Conservation (phyloP, 2,329 filamentous ascomycete genomes). For the Colletotrichum sp. region DNA sequence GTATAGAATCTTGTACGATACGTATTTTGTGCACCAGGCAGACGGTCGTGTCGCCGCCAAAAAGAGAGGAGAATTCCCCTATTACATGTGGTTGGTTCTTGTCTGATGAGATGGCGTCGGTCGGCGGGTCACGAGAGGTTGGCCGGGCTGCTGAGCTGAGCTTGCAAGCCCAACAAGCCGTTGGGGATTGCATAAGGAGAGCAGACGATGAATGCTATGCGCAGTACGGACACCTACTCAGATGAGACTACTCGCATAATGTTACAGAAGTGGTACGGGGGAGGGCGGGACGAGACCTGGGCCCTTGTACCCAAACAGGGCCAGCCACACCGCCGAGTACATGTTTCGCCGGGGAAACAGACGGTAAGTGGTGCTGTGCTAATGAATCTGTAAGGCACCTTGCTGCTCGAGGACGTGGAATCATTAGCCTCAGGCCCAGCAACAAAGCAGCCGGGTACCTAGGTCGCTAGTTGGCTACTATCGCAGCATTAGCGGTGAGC, state of each 20-base stretch:
- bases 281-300: slow-evolving; percentile 15
- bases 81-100: background rate
- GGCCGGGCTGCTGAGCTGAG: background rate
- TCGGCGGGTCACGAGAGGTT: background rate
- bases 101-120: background rate
- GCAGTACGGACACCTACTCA: background rate
- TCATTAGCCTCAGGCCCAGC: background rate
- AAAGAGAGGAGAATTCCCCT: background rate
- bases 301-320: background rate
- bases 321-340: slow-evolving; percentile 18
- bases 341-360: background rate
- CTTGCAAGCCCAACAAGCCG: background rate
- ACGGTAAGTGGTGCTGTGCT: background rate
- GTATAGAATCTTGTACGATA: slow-evolving; percentile 23
- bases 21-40: background rate
- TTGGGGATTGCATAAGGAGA: background rate
- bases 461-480: background rate
- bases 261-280: slow-evolving; percentile 18
- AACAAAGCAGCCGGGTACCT: background rate
- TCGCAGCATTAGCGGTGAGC: slow-evolving; percentile 15
- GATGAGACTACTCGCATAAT: slow-evolving; percentile 16
- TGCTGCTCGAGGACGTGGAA: background rate
- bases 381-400: background rate
- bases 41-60: background rate
- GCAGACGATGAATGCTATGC: background rate